Percentiles rank a stretch among this genome's conserved stretches.
These are phyloP conservation scores for Zymoseptoria pseudotritici DNA, from an alignment of 2,329 filamentous ascomycete genomes.

Conservation along the genomic window DNA sequence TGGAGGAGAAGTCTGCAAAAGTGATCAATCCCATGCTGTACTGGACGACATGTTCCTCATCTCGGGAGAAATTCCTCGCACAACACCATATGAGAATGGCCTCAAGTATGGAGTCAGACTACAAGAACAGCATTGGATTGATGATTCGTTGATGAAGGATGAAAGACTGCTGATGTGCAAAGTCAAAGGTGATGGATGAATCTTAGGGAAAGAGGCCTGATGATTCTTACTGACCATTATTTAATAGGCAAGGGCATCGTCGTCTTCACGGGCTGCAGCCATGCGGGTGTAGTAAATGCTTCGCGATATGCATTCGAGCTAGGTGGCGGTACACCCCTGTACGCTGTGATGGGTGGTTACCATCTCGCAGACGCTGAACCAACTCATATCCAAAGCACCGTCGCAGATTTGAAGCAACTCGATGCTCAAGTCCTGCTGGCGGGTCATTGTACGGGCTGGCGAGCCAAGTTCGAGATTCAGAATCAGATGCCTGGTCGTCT, in stretches of 20 bases:
- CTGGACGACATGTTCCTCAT: conserved; percentile 18
- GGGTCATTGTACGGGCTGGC: conserved; percentile 25
- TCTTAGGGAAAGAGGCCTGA: background rate
- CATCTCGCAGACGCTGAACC: conserved; percentile 23
- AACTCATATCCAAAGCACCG: conserved; percentile 16
- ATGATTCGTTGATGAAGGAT: conserved; percentile 18
- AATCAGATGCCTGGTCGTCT: conserved; percentile 20
- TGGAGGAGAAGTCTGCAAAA: conserved; percentile 19
- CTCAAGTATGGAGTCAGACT: conserved; percentile 19
- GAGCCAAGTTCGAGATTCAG: conserved; percentile 23
- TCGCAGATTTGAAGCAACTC: conserved; percentile 17
- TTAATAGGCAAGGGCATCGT: conserved; percentile 21
- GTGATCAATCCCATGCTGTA: conserved; percentile 17
- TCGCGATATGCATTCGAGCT: conserved; percentile 18
- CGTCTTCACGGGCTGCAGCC: conserved; percentile 24
- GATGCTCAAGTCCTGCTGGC: conserved; percentile 18
- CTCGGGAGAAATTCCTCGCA: conserved; percentile 23
- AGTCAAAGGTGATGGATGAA: conserved; percentile 18
- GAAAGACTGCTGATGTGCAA: conserved; percentile 25
- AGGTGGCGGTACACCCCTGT: conserved; percentile 17
- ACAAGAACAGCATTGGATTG: conserved; percentile 14
- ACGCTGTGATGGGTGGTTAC: conserved; percentile 25
- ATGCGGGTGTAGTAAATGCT: conserved; percentile 25
- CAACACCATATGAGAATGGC: conserved; percentile 21
- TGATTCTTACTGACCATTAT: background rate